Base-by-base conservation (phyloP, 768 basidiomycete genomes). In the Tephrocybe sp. region DNA sequence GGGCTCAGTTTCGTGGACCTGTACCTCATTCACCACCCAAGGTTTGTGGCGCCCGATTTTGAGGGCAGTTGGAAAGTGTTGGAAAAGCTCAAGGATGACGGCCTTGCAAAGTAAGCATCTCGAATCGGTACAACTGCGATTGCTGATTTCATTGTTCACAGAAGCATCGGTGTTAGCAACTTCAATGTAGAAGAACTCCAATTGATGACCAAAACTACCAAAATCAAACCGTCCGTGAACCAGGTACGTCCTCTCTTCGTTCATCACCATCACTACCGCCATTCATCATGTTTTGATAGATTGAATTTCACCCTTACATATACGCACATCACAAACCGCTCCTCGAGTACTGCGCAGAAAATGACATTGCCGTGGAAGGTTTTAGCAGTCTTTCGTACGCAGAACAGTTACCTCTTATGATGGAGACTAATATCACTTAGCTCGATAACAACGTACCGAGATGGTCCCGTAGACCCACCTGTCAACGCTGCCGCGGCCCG, bases 21-120 rank as follows among this genome's bases (percentile, higher is more conserved):
- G 9, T 90, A 90, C 67, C 79, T 90, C 37, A 79, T 90, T 32
- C 88, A 90, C 57, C 36, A 36, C 3, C 84, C 86, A 1, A 18
- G 5, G 0, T 1, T 54, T 8, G 56, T 74, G 7, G 51, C 64
- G 12, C 54, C 59, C 8, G 66, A 76, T 36, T 55, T 75, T 54
- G 68, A 74, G 47, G 56, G 55, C 3, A 59, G 64, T 4, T 90
- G 87, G 87, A 66, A 65, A 45, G 73, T 78, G 40, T 78, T 87
- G 52, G 85, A 86, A 58, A 68, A 71, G 26, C 66, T 84, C 23
- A 74, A 77, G 58, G 68, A 77, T 30, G 70, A 69, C 12, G 77
- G 76, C 0, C 46, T 76, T 15, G 63, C 72, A 15, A 77, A 69
- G 79, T 78, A 45, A 23, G 64, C 59, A 17, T 7, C 42, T 49